Evolutionary conservation across 805 yeast species (phyloP).

Genomic region (Sungouiella thailandica): DNA sequence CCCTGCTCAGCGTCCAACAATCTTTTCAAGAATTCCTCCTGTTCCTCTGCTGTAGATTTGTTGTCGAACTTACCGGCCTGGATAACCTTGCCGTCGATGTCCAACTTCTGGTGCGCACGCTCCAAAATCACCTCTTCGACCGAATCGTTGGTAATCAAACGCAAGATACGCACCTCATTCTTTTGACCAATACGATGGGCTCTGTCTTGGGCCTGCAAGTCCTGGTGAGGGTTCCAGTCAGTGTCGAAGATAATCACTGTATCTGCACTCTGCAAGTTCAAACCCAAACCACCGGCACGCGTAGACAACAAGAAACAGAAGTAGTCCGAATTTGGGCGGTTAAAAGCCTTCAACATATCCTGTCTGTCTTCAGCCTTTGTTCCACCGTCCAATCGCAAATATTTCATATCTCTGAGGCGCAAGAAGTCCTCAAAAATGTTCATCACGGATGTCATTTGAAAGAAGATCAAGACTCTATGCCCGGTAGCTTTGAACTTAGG

Average conservation of each 20-base stretch:
- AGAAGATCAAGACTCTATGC: conserved; percentile 75
- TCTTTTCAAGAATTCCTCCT: conserved; percentile 70
- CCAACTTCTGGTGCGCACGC: conserved; percentile 77
- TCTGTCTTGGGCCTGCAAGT: conserved; percentile 86
- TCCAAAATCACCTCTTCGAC: conserved; percentile 81
- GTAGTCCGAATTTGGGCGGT: conserved; percentile 71
- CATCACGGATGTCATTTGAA: conserved; percentile 89
- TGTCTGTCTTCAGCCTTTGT: conserved; percentile 85
- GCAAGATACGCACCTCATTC: conserved; percentile 76
- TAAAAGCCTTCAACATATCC: conserved; percentile 64
- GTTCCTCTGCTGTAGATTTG: conserved; percentile 82
- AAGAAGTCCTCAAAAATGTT: conserved; percentile 84
- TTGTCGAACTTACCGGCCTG: conserved; percentile 90
- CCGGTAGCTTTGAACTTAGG: conserved; percentile 73
- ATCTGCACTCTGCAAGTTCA: conserved; percentile 83
- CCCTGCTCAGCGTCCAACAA: conserved; percentile 65
- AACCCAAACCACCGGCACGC: conserved; percentile 86
- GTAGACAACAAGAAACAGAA: conserved; percentile 77
- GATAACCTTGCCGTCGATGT: conserved; percentile 84
- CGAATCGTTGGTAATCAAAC: conserved; percentile 76
- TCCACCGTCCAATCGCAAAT: conserved; percentile 74
- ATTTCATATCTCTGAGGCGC: conserved; percentile 60
- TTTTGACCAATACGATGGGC: conserved; percentile 89
- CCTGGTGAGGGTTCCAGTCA: conserved; percentile 91
- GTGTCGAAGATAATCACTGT: conserved; percentile 83